Base-by-base conservation (phyloP, 2,329 filamentous ascomycete species). In the Myriosclerotinia curreyana region DNA sequence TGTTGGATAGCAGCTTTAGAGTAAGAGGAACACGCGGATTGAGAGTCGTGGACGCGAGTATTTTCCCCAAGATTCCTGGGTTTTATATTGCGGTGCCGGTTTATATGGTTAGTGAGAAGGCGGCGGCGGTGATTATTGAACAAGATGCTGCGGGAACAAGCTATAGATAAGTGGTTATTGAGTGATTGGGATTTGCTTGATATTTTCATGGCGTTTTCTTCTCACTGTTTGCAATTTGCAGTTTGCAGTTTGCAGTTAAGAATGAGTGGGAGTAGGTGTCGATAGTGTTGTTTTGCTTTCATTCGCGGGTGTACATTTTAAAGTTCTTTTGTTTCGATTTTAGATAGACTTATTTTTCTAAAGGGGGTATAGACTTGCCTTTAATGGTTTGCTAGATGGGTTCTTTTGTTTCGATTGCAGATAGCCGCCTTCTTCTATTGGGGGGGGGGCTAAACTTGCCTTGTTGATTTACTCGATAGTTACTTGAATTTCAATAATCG, bases 101-200 rank as follows among this genome's bases (percentile, higher is more conserved):
- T 0, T 85, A 83, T 68, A 83, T 87, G 74, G 76, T 83, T 11
- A 78, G 78, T 1, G 84, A 87, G 77, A 88, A 87, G 77, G 85
- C 85, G 8, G 63, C 55, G n/a, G 67, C 65, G 54, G 62, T 55
- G 28, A 67, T 68, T 38, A 53, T 60, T 55, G 40, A 58, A 28
- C 42, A 44, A 15, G 56, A 61, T 52, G 40, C 20, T 22, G 48
- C 42, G 14, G 34, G 36, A n/a, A 46, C 38, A 2, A 55, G 60
- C 28, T 53, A 53, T 40, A 53, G n/a, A 28, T 53, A 61, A 20
- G 17, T 42, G 25, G 42, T 44, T 12, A 2, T 48, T 48, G 42
- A 4, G 25, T 54, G 34, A 25, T 34, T 38, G 6, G 4, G 40
- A 4, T 22, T 17, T 34, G 9, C 1, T 34, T 46, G 42, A 31